These are phyloP conservation scores for Rhizoctonia solani DNA, from an alignment of 1,284 basidiomycete genomes.

Conservation along the genomic window DNA sequence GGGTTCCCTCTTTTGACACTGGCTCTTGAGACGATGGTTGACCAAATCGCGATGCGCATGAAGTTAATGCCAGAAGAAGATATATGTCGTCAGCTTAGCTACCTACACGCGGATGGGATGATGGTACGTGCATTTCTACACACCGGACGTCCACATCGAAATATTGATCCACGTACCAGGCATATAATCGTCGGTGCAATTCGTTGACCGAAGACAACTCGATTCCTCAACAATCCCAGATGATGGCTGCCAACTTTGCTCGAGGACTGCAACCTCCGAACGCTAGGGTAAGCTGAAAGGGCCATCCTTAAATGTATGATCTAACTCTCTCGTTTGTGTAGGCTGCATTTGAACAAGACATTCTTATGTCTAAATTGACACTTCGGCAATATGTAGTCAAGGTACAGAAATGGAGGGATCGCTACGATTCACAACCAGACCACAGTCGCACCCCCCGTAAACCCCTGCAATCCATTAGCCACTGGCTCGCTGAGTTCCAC, in stretches of 20 bases:
- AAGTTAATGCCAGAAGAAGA: constrained; percentile 94
- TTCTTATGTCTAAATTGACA: constrained; percentile 78
- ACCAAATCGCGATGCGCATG: constrained; percentile 91
- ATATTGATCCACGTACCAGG: neutral
- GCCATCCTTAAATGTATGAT: neutral
- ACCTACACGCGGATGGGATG: constrained; percentile 78
- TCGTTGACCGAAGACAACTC: constrained; percentile 32
- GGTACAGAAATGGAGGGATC: constrained; percentile 92
- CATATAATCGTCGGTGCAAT: constrained; percentile 33
- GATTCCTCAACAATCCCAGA: constrained; percentile 21
- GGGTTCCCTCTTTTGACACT: constrained; percentile 94
- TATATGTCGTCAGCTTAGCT: constrained; percentile 88
- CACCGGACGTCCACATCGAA: neutral
- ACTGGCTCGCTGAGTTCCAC: constrained; percentile 97
- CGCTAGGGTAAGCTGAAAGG: constrained; percentile 33
- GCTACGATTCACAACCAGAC: constrained; percentile 67
- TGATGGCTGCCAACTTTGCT: constrained; percentile 30
- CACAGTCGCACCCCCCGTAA: constrained; percentile 43
- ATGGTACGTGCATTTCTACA: constrained; percentile 57
- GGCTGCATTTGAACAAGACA: constrained; percentile 92
- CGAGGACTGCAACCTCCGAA: constrained; percentile 31
- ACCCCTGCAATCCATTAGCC: constrained; percentile 87
- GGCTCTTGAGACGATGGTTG: constrained; percentile 96
- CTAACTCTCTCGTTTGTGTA: constrained; percentile 44
- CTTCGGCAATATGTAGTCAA: constrained; percentile 89